phyloP scores from a whole-genome alignment of 331 rosid species.

The Erythrophleum ivorense region DNA sequence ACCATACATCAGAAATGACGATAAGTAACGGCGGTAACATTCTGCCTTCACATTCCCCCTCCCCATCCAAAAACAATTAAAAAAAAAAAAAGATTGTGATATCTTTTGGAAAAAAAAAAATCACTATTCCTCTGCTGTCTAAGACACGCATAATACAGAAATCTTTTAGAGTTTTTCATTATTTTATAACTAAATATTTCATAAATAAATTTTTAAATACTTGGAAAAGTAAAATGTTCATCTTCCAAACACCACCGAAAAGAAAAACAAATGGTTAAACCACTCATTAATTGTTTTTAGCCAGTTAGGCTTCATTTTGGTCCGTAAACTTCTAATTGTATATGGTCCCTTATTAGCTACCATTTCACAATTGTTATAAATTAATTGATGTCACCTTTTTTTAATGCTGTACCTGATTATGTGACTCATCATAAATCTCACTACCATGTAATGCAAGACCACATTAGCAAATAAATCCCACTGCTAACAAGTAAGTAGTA shows the following conservation, averaged over 20 bases:
- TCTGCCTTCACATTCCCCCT: background rate
- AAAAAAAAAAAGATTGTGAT: background rate
- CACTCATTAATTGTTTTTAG: background rate
- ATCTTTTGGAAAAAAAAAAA: background rate
- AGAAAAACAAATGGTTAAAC: background rate
- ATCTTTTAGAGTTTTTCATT: background rate
- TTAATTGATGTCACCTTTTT: background rate
- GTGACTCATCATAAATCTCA: background rate
- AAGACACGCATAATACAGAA: background rate
- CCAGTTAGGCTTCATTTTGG: background rate
- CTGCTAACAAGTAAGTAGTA: background rate
- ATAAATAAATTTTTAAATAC: too few relatives aligned
- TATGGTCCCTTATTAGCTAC: background rate
- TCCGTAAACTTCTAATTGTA: background rate
- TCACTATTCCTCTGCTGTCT: background rate
- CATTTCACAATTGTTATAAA: background rate
- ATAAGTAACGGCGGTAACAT: background rate
- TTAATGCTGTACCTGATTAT: background rate
- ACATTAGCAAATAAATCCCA: background rate
- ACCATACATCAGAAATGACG: slow-evolving; percentile 7
- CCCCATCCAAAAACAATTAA: background rate
- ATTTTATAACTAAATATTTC: background rate
- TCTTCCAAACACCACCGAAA: background rate
- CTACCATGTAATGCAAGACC: background rate
- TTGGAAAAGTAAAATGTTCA: too few relatives aligned